Base-by-base conservation (phyloP, 768 basidiomycete species). In the Sistotremastrum suecicum region DNA sequence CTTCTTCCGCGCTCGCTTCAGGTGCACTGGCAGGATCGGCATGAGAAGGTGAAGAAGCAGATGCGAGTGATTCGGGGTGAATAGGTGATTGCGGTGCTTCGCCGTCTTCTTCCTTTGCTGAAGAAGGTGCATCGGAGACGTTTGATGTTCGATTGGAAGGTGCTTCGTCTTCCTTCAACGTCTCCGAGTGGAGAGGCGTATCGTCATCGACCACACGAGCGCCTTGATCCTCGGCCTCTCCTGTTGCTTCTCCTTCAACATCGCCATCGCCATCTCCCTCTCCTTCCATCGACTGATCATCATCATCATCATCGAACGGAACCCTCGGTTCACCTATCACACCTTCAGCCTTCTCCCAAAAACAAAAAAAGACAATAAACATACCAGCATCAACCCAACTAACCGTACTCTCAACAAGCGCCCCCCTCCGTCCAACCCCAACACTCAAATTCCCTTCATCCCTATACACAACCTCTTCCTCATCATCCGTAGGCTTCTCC, bases 311-410 rank as follows among this genome's bases (percentile, higher is more conserved):
- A 30, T 59, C 58, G 34, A 65, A 66, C 29, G 70, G 66, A 10
- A 71, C 69, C 37, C 72, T 71, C 29, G 71, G 60, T 9, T 70
- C 67, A 33, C 62, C 67, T 20, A 2, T 20, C 20, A 20, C 1
- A 20, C 2, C 20, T 2, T 20, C 20, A 20, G 20, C 20, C 20
- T 20, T 20, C 20, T 20, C 20, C 20, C 33, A 46, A 35, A 9
- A 34, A 29, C 10, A 2, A 41, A 0, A 29, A 28, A n/a, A 37
- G 37, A 38, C 5, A n/a, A n/a, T n/a, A 33, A 37, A 65, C 75
- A 53, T 54, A 83, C 84, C 77, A 57, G 72, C 75, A 37, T 80
- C 83, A 35, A 83, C 66, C 84, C 84, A 88, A 54, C 84, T 88
- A 39, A 78, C 75, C 53, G 78, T 72, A 51, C 79, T 69, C 32